phyloP scores from a whole-genome alignment of 352 stramenopile species.

The Peronospora belbahrii region DNA sequence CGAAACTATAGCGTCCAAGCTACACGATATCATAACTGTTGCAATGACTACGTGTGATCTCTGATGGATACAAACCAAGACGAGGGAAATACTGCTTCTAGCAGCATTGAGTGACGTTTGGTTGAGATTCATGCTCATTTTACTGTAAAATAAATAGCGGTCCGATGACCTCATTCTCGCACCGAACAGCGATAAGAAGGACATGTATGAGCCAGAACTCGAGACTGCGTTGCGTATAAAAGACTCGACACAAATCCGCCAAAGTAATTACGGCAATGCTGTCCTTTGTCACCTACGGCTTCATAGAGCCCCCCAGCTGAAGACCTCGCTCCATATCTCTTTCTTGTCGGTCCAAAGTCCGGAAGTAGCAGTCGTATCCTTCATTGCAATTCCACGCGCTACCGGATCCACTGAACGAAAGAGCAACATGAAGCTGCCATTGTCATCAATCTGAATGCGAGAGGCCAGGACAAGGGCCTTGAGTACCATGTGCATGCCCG shows the following conservation, averaged over 20 bases:
- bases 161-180: slow-evolving; percentile 52
- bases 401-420: slow-evolving; percentile 50
- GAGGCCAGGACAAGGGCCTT: slow-evolving; percentile 52
- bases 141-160: slow-evolving; percentile 42
- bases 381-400: slow-evolving; percentile 15
- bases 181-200: slow-evolving; percentile 55
- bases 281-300: slow-evolving; percentile 17
- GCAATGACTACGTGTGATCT: too few relatives aligned
- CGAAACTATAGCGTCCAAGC: too few relatives aligned
- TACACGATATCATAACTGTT: too few relatives aligned
- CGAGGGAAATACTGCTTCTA: too few relatives aligned
- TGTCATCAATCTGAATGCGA: slow-evolving; percentile 40
- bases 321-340: slow-evolving; percentile 51
- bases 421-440: slow-evolving; percentile 48
- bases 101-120: too few relatives aligned
- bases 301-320: slow-evolving; percentile 66
- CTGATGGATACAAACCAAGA: too few relatives aligned
- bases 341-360: slow-evolving; percentile 15
- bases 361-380: slow-evolving; percentile 5
- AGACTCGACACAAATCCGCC: slow-evolving; percentile 47
- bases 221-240: slow-evolving; percentile 31
- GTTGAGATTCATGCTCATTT: slow-evolving; percentile 8
- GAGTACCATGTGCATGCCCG: slow-evolving; percentile 33
- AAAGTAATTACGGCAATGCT: slow-evolving; percentile 56
- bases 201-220: slow-evolving; percentile 70